Evolutionary conservation across 257 asterid species (phyloP), one percentile per base, ranked within the genome.

Genomic region (Cordia subcordata): DNA sequence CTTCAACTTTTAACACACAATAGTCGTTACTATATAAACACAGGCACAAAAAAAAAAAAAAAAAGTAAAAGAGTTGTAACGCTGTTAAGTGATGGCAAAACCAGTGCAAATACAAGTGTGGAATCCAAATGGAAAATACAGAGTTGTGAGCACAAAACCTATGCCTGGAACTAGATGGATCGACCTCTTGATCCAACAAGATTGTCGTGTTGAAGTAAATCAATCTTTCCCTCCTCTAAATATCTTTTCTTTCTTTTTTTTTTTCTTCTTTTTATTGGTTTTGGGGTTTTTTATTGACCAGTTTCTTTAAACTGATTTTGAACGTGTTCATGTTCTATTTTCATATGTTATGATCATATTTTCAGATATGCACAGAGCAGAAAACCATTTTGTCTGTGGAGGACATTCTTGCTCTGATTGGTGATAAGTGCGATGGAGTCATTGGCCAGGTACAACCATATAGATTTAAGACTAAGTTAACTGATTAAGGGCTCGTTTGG

Each of bases 101-200:
- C 95, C 95, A 0, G 71, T 91, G 78, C 96, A 84, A 65, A 78
- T 91, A 53, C 95, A 88, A 62, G 95, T 91, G 35, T 74, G 90
- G 87, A 88, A 91, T 62, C 96, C 96, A 10, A 82, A 82, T 81
- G 98, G 98, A 16, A 88, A 79, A 44, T 88, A 84, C 81, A 79
- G 96, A 72, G 96, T 91, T 51, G 70, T 91, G 62, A 91, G 94
- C 79, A 91, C 98, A 21, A 91, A 88, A 55, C 42, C 98, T 17
- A 91, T 91, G 98, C 98, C 98, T 0, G 98, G 98, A 47, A 91
- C 86, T 20, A 84, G 96, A 27, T 91, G 98, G 98, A 88, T 91
- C 58, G 78, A 88, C 68, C 86, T 88, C 60, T 61, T 91, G 80
- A 78, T 82, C 42, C 78, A 84, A 58, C 96, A 88, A 70, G 94